Conservation (phyloP, 2,329 filamentous ascomycete genomes). For the Apiospora aurea region DNA sequence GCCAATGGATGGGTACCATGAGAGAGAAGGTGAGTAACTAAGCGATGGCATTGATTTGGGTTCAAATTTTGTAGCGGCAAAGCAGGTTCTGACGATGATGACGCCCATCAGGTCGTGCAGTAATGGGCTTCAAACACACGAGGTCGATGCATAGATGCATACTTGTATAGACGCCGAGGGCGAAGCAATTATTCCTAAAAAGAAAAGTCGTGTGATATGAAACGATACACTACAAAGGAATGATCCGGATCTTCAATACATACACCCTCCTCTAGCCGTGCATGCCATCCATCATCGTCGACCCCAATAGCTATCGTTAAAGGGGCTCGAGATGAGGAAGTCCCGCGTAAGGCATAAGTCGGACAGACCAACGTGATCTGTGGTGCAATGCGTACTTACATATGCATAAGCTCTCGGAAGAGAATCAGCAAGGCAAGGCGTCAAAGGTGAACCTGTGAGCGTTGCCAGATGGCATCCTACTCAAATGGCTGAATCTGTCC, state of each 20-base stretch:
- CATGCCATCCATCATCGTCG: neutral
- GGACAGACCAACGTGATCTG: neutral
- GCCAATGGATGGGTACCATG: constrained; percentile 90
- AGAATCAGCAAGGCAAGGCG: neutral
- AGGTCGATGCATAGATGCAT: constrained; percentile 18
- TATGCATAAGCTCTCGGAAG: neutral
- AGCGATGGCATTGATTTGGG: constrained; percentile 14
- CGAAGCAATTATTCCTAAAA: neutral
- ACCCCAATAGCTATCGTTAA: neutral
- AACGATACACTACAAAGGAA: constrained; percentile 24
- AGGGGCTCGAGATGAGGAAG: neutral
- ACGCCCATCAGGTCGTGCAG: constrained; percentile 28
- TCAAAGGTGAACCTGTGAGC: constrained; percentile 1
- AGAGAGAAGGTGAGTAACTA: constrained; percentile 82
- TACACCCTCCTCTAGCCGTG: neutral
- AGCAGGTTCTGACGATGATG: constrained; percentile 24
- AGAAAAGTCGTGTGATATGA: constrained; percentile 22
- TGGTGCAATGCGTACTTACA: neutral
- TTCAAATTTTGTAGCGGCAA: constrained; percentile 18
- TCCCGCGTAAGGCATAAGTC: neutral
- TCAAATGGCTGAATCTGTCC: constrained; percentile 2
- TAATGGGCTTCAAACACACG: constrained; percentile 23
- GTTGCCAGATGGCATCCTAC: neutral
- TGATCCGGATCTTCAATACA: neutral
- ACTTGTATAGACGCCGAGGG: constrained; percentile 25